Evolutionary conservation across 345 rosid genomes (phyloP), one percentile per base, ranked within the genome.

Genomic region (Lenwebbia sp.): DNA sequence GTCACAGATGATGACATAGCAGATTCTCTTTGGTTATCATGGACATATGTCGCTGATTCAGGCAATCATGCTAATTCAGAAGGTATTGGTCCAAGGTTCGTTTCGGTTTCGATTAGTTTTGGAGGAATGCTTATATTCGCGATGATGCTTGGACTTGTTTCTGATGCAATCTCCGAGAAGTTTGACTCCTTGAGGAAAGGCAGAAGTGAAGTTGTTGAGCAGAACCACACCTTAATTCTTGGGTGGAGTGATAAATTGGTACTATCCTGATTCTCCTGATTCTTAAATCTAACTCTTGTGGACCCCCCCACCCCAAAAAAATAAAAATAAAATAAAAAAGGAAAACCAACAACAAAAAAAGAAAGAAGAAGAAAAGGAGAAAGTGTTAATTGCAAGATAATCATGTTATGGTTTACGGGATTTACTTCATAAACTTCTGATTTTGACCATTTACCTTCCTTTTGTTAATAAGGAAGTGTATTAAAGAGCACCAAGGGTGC

Each of bases 181-280:
- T 90, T 93, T 83, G 97, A 93, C 90, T 94, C 96, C 0, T 86
- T 93, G 85, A 89, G 97, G 90, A 94, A 94, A 89, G 97, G 95
- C 87, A 93, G 89, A 86, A 92, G 97, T 85, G 92, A 91, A 88
- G 95, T 92, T 12, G 93, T 94, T 83, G 94, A 93, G 94, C 93
- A 89, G 84, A 92, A 92, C 78, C 97, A 94, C 91, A 92, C 95
- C 82, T 91, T 94, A 47, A 83, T 94, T 85, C 95, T 94, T 90
- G 97, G 97, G 30, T 93, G 95, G 97, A 94, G 97, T 87, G 97
- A 94, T 90, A 94, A 94, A 89, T 86, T 94, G 94, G 97, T 94
- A 93, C 90, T 83, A 53, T 70, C 89, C 91, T 88, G 13, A 84
- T 55, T 86, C 81, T 76, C 89, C 91, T 87, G 14, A 41, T 78